Evolutionary conservation across 352 stramenopile species (phyloP), one percentile per base, ranked within the genome.

Genomic region (Aphanomyces euteiches): DNA sequence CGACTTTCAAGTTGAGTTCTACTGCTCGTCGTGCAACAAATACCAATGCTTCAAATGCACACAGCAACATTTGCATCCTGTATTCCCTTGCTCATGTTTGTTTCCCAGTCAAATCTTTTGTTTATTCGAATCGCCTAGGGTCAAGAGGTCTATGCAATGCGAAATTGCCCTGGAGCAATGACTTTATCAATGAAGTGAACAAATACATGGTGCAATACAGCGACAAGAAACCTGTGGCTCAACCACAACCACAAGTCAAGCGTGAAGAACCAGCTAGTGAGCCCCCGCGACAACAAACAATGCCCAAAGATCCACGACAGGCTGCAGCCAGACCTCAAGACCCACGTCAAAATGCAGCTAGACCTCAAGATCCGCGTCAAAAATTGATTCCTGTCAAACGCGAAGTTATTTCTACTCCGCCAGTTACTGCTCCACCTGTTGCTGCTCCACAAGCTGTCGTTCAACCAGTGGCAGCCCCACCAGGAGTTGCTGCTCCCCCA

Each of bases 1-100:
- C 34, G 21, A 63, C 43, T 54, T 40, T 41, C 59, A 70, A 34
- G 17, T 70, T 41, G 64, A 70, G 21, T 50, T 70, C 54, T 60
- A 56, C 37, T 70, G 64, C 39, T 12, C 39, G 13, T 45, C 64
- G 4, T 70, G 64, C 64, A 63, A 17, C 34, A 59, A n/a, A 34
- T 50, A 64, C 54, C n/a, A 47, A 50, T 70, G 64, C 64, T 43
- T 28, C 43, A 70, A 50, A 17, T 70, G 64, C 40, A 21, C n/a
- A 21, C 3, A 19, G 4, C 7, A 15, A 8, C 64, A 70, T 21
- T 17, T 34, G 34, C 64, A 61, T 39, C 54, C 54, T 13, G 54
- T 70, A 3, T 63, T 47, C 17, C 48, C 64, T 15, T 34, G 59
- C 12, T 17, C 53, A 19, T 47, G 64, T 70, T 48, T 13, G 37